Conservation (phyloP, 2,329 filamentous ascomycete genomes). For the Rugonectria rugulosa region DNA sequence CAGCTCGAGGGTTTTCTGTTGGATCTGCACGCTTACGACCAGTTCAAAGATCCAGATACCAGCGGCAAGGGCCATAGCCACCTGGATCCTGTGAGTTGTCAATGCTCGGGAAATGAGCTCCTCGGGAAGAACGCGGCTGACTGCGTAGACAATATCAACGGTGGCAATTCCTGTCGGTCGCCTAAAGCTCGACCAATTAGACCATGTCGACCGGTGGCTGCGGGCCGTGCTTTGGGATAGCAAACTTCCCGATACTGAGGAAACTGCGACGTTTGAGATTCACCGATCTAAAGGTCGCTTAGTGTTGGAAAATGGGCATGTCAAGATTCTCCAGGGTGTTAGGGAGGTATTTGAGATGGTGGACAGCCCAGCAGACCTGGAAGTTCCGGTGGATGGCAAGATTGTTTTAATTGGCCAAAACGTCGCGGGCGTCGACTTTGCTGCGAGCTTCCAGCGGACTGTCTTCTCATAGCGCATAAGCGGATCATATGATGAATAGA, state of each 20-base stretch:
- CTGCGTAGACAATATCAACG: constrained; percentile 79
- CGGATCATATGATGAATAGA: no score
- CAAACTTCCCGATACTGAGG: constrained; percentile 58
- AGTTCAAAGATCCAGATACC: constrained; percentile 76
- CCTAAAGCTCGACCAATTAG: constrained; percentile 65
- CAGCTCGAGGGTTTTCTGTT: constrained; percentile 85
- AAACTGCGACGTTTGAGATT: constrained; percentile 70
- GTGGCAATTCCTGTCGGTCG: constrained; percentile 73
- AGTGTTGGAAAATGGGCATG: constrained; percentile 66
- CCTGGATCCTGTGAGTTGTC: constrained; percentile 77
- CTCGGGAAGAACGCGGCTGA: constrained; percentile 24
- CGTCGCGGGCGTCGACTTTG: constrained; percentile 60
- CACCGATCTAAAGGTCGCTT: constrained; percentile 88
- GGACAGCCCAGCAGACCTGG: constrained; percentile 58
- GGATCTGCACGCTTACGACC: constrained; percentile 92
- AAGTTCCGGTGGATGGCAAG: constrained; percentile 56
- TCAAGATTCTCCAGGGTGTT: constrained; percentile 88
- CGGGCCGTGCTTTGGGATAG: constrained; percentile 85
- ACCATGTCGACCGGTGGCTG: constrained; percentile 80
- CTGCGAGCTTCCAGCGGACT: constrained; percentile 49
- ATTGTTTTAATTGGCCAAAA: constrained; percentile 70
- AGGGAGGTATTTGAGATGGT: constrained; percentile 92
- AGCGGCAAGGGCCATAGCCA: constrained; percentile 84
- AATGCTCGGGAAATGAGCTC: constrained; percentile 7
- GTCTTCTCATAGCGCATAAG: constrained; percentile 28